Evolutionary conservation across 345 rosid species (phyloP), one percentile per base, ranked within the genome.

Genomic region (Ceriops decandra): DNA sequence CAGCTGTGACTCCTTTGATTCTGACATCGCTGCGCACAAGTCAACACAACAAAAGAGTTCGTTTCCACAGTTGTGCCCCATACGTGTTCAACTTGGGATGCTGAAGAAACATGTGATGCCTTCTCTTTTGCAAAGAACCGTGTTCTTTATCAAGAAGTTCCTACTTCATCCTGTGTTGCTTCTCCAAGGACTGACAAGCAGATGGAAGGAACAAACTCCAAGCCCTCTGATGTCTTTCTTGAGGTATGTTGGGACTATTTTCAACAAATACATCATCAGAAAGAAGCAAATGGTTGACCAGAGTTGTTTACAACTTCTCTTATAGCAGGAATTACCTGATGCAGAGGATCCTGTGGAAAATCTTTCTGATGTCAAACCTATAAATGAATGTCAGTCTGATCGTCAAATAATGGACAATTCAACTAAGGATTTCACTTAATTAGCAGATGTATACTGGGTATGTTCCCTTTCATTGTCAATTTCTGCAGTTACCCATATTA

Each of bases 21-120:
- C 98, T 66, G 99, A 90, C 63, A 87, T 95, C 71, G 99, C 99
- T 77, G 99, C 97, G 64, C 98, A 95, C 81, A 76, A 92, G 69
- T 85, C 88, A 62, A 86, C 77, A 74, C 91, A 87, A 68, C 96
- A 88, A 77, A 83, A 83, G 17, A 13, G 5, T 62, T 70, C 68
- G 69, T 73, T 63, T 77, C 87, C 27, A 60, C 74, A 2, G 57
- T 80, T 66, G 59, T 76, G 71, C 70, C 85, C 76, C 85, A 84
- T 67, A 61, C 86, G 49, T 74, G 91, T 36, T 88, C 98, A 27
- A 83, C 90, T 65, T 95, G 96, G 97, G 99, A 88, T 75, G 97
- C 91, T 74, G 99, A 95, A 76, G 98, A 95, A 74, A 95, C 99
- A 57, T 85, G 98, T 2, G 99, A 95, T 80, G 97, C 95, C 74